Conservation (phyloP, 2,329 filamentous ascomycete genomes). For the Xylariales sp. region DNA sequence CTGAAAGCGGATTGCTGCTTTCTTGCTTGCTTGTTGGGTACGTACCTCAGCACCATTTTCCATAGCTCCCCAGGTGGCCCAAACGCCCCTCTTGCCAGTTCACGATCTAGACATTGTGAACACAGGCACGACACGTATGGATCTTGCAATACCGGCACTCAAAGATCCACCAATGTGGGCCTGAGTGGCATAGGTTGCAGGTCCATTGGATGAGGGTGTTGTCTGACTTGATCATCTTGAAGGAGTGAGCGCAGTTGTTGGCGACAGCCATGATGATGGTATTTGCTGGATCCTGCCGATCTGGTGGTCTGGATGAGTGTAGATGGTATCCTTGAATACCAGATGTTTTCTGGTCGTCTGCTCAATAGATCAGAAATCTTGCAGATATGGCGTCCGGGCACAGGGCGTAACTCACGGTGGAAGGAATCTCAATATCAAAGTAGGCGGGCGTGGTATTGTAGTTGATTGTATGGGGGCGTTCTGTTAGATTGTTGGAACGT, state of each 20-base stretch:
- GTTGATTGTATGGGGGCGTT: neutral
- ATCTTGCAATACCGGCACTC: constrained; percentile 66
- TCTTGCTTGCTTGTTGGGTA: too few relatives aligned
- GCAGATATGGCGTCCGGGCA: too few relatives aligned
- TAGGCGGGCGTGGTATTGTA: neutral
- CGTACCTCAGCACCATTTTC: neutral
- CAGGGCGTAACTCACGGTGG: neutral
- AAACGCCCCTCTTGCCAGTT: too few relatives aligned
- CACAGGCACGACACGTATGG: constrained; percentile 58
- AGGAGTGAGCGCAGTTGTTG: constrained; percentile 55
- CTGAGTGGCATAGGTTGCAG: constrained; percentile 60
- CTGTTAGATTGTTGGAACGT: neutral
- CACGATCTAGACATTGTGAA: constrained; percentile 40
- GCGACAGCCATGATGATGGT: constrained; percentile 45
- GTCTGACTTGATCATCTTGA: constrained; percentile 63
- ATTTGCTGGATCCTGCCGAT: too few relatives aligned
- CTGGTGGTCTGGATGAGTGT: too few relatives aligned
- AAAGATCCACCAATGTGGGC: constrained; percentile 64
- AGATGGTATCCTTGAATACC: too few relatives aligned
- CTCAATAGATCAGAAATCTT: too few relatives aligned
- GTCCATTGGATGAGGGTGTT: constrained; percentile 61
- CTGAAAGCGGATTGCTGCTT: too few relatives aligned
- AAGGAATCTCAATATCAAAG: neutral
- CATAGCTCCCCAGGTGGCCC: too few relatives aligned
- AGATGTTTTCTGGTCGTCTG: too few relatives aligned